Percentiles rank a stretch among this genome's conserved stretches.
These are phyloP conservation scores for Corynespora cassiicola DNA, from an alignment of 2,329 filamentous ascomycete species.

Conservation along the genomic window DNA sequence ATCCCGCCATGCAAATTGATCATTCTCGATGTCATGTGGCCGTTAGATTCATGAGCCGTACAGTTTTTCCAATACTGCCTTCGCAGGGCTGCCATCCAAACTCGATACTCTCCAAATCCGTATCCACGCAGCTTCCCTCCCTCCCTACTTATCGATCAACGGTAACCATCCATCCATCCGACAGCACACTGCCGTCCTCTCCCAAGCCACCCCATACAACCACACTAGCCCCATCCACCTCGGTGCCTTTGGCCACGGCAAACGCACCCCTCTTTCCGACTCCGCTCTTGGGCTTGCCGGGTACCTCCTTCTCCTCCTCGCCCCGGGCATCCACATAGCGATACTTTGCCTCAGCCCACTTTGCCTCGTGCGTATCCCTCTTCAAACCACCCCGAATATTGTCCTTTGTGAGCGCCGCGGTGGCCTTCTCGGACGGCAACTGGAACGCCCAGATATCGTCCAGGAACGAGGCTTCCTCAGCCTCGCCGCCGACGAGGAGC, in stretches of 20 bases:
- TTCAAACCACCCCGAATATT: conserved; percentile 53
- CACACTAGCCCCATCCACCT: conserved; percentile 55
- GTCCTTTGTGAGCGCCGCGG: conserved; percentile 59
- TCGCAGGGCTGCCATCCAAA: no score
- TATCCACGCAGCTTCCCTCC: no score
- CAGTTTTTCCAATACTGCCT: no score
- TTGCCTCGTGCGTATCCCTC: conserved; percentile 54
- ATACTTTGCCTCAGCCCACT: conserved; percentile 60
- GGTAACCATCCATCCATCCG: conserved; percentile 53
- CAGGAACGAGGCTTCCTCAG: conserved; percentile 29
- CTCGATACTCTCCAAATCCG: no score
- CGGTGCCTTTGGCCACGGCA: conserved; percentile 47
- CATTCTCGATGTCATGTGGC: no score
- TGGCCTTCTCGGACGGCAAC: conserved; percentile 54
- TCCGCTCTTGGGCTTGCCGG: conserved; percentile 45
- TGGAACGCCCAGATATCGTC: conserved; percentile 62
- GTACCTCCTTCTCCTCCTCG: conserved; percentile 50
- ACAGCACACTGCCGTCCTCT: conserved; percentile 46
- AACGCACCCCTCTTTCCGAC: conserved; percentile 50
- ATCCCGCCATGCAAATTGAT: no score
- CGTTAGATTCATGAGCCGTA: no score
- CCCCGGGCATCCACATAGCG: conserved; percentile 52
- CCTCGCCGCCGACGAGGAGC: conserved; percentile 57
- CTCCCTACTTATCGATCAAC: conserved; percentile 47
- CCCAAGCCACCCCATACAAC: conserved; percentile 62